These are phyloP conservation scores for Ophidiomyces ophidiicola DNA, from an alignment of 2,329 filamentous ascomycete genomes.

Conservation along the genomic window DNA sequence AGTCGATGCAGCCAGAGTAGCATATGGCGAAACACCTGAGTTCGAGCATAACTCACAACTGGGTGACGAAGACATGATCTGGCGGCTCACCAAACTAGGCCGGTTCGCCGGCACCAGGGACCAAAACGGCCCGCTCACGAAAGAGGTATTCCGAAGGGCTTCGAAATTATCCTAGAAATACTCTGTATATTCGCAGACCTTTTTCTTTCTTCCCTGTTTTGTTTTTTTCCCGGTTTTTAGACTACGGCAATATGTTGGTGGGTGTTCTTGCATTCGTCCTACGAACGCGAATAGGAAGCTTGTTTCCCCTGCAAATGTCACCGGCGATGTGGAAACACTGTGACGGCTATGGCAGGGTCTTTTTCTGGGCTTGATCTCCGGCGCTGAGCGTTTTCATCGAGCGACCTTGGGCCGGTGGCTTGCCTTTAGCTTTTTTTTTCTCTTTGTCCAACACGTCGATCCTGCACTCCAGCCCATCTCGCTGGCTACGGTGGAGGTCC, in stretches of 20 bases:
- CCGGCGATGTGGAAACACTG: not conserved
- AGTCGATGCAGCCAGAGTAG: constrained; percentile 74
- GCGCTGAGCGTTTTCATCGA: constrained; percentile 4
- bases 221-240: constrained; percentile 3
- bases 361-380: no score
- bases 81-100: constrained; percentile 43
- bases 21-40: constrained; percentile 69
- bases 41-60: constrained; percentile 61
- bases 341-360: no score
- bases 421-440: constrained; percentile 2
- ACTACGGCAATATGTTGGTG: not conserved
- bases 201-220: constrained; percentile 3
- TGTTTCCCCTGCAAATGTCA: no score
- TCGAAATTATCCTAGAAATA: constrained; percentile 31
- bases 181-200: not conserved
- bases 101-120: constrained; percentile 41
- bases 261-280: constrained; percentile 1
- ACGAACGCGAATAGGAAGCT: not conserved
- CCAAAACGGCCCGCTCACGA: constrained; percentile 42
- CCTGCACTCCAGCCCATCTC: not conserved
- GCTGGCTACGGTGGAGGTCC: not conserved
- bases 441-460: constrained; percentile 6
- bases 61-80: constrained; percentile 56
- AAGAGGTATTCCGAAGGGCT: constrained; percentile 40
- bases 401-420: not conserved